These are phyloP conservation scores for Nothophoma quercina DNA, from an alignment of 2,329 filamentous ascomycete genomes.

Conservation along the genomic window DNA sequence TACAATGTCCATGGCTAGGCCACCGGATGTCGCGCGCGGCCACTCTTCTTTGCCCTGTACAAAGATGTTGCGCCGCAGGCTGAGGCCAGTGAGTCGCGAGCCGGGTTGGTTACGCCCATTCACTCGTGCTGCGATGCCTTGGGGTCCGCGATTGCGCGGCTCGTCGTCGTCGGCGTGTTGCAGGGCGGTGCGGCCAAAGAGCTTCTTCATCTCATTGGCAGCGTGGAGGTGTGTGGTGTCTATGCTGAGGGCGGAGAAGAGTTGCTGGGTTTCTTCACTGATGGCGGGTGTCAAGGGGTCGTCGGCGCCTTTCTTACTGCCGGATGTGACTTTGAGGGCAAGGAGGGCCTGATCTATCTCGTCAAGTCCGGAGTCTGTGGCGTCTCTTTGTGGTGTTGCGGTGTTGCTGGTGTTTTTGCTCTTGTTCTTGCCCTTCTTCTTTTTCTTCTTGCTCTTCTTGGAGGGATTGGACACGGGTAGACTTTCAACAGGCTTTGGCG, in stretches of 20 bases:
- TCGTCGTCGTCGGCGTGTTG: constrained; percentile 65
- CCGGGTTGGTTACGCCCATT: constrained; percentile 64
- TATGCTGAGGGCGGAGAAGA: constrained; percentile 64
- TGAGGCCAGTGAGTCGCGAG: constrained; percentile 70
- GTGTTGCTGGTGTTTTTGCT: constrained; percentile 56
- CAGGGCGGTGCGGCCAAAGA: constrained; percentile 72
- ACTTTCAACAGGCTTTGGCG: constrained; percentile 26
- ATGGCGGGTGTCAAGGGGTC: constrained; percentile 27
- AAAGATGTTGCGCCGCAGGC: constrained; percentile 80
- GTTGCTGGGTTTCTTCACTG: constrained; percentile 55
- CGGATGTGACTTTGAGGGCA: constrained; percentile 58
- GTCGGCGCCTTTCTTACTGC: constrained; percentile 25
- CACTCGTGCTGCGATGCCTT: constrained; percentile 66
- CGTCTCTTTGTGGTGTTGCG: constrained; percentile 28
- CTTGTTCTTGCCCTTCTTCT: constrained; percentile 71
- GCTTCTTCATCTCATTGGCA: constrained; percentile 85
- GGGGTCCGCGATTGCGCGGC: constrained; percentile 56
- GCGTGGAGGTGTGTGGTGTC: constrained; percentile 81
- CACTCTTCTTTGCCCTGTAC: constrained; percentile 87
- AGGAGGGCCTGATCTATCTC: constrained; percentile 72
- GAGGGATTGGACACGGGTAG: constrained; percentile 45
- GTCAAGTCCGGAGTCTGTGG: constrained; percentile 55
- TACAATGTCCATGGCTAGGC: constrained; percentile 80
- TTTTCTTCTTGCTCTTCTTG: constrained; percentile 65
- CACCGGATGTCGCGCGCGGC: constrained; percentile 80